phyloP scores from a whole-genome alignment of 768 basidiomycete species.

The Chalciporus chontae region DNA sequence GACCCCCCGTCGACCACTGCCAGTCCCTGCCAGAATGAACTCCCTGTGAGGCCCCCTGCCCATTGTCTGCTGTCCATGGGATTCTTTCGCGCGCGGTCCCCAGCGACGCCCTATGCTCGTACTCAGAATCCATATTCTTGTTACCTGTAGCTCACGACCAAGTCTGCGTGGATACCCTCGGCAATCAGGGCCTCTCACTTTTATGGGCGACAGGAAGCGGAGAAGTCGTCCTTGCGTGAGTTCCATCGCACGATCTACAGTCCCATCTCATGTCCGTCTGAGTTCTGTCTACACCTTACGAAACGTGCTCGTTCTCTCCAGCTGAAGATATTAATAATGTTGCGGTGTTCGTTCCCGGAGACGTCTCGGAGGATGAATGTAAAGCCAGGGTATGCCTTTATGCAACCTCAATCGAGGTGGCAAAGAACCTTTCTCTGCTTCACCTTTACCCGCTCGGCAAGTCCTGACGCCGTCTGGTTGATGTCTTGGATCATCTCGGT shows the following conservation, averaged over 20 bases:
- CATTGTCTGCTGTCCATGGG: too few relatives aligned
- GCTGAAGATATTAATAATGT: slow-evolving; percentile 18
- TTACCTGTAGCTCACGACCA: too few relatives aligned
- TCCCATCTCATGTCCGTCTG: slow-evolving; percentile 52
- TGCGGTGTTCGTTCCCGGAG: slow-evolving; percentile 15
- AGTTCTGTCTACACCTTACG: slow-evolving; percentile 24
- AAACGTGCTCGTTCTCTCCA: slow-evolving; percentile 11
- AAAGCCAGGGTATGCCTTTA: slow-evolving; percentile 40
- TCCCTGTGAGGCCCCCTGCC: too few relatives aligned
- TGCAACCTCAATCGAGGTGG: slow-evolving; percentile 50
- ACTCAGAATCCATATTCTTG: background rate
- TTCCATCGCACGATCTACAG: slow-evolving; percentile 57
- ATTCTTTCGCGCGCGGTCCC: too few relatives aligned
- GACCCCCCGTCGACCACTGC: too few relatives aligned
- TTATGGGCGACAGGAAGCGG: too few relatives aligned
- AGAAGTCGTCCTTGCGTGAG: slow-evolving; percentile 48
- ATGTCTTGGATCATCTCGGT: slow-evolving; percentile 15
- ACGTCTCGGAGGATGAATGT: slow-evolving; percentile 29
- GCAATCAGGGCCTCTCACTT: background rate
- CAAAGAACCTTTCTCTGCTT: slow-evolving; percentile 34
- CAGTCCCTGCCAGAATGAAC: too few relatives aligned
- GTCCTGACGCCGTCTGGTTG: slow-evolving; percentile 65
- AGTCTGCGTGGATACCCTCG: background rate
- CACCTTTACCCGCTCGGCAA: slow-evolving; percentile 70
- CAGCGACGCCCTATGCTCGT: too few relatives aligned